Percentiles rank a stretch among this genome's conserved stretches.
Conservation (phyloP, 495 filamentous ascomycete species). For the Aspergillus incahuasiensis region DNA sequence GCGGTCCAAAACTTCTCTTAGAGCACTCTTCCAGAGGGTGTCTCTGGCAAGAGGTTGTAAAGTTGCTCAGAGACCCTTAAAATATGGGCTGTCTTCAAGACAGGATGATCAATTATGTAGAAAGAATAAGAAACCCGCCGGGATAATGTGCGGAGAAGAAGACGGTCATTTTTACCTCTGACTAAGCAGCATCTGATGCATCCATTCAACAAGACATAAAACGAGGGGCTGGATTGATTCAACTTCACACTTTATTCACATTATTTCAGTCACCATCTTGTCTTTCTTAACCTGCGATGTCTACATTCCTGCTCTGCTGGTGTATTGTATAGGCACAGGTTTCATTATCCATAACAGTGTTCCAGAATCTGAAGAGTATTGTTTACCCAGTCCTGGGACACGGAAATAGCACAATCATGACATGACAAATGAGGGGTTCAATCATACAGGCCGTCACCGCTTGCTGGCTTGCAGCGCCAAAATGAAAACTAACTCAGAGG, state of each 20-base stretch:
- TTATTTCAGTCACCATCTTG: background rate
- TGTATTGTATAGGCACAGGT: background rate
- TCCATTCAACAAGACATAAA: background rate
- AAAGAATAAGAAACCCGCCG: too few relatives aligned
- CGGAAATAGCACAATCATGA: constrained; percentile 18
- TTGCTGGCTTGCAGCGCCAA: constrained; percentile 32
- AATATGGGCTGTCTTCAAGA: too few relatives aligned
- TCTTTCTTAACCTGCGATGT: background rate
- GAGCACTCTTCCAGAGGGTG: too few relatives aligned
- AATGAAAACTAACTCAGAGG: constrained; percentile 24
- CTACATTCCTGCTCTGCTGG: background rate
- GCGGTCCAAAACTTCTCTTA: too few relatives aligned
- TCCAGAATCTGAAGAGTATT: background rate
- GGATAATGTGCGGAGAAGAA: too few relatives aligned
- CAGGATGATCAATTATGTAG: too few relatives aligned
- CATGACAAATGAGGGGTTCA: constrained; percentile 14
- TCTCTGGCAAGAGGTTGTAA: too few relatives aligned
- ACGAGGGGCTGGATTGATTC: background rate
- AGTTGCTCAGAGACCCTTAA: too few relatives aligned
- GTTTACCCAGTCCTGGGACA: background rate
- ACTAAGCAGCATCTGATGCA: too few relatives aligned
- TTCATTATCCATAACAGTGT: constrained; percentile 12
- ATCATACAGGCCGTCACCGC: constrained; percentile 31
- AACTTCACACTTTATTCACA: background rate
- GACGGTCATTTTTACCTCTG: too few relatives aligned